Conservation (phyloP, 2,329 filamentous ascomycete genomes). For the Alternaria tenuissima region DNA sequence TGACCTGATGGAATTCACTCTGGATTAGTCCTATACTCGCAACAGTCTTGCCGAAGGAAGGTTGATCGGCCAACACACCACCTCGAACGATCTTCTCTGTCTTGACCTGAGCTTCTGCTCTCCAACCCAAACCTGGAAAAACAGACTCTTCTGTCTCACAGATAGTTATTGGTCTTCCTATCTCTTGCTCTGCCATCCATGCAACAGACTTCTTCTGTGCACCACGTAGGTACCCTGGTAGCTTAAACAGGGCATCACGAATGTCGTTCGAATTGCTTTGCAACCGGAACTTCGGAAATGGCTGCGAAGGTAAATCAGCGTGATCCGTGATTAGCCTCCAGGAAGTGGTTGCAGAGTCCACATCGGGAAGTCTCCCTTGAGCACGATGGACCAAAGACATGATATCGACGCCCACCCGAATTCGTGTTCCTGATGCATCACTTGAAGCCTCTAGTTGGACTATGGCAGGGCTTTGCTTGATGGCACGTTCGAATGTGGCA, state of each 20-base stretch:
- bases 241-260: constrained; percentile 43
- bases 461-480: constrained; percentile 57
- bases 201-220: constrained; percentile 64
- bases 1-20: constrained; percentile 47
- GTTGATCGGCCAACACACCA: constrained; percentile 69
- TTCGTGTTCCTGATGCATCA: constrained; percentile 37
- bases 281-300: constrained; percentile 54
- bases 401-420: constrained; percentile 55
- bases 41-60: constrained; percentile 73
- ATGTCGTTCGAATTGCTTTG: constrained; percentile 52
- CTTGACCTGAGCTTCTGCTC: constrained; percentile 63
- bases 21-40: constrained; percentile 66
- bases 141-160: constrained; percentile 66
- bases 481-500: constrained; percentile 58
- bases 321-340: constrained; percentile 61
- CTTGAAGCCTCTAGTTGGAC: constrained; percentile 24
- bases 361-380: constrained; percentile 37
- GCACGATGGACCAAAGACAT: constrained; percentile 56
- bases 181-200: constrained; percentile 69
- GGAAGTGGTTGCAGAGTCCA: constrained; percentile 33
- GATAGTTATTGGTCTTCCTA: constrained; percentile 24
- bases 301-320: constrained; percentile 41
- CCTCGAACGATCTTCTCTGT: constrained; percentile 58
- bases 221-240: constrained; percentile 51
- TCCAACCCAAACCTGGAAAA: constrained; percentile 62